Evolutionary conservation across 75 land plant species (phyloP).

Genomic region (Chamaecyparis obtusa): DNA sequence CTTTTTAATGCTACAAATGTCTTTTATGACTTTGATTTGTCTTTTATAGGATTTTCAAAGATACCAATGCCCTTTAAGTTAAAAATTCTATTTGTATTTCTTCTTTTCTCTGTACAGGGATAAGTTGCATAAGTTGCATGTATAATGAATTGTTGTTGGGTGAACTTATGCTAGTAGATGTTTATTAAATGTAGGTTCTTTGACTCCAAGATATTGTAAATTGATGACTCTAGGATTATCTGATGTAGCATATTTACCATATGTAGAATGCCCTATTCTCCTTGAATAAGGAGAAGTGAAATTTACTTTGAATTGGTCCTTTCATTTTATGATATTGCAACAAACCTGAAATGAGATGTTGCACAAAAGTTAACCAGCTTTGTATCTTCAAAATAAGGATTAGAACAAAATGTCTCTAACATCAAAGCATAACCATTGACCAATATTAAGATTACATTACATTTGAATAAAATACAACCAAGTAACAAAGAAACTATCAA

Average conservation of each 20-base stretch:
- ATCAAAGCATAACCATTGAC: not conserved
- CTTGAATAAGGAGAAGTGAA: not conserved
- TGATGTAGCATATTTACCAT: not conserved
- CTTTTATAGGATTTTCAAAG: not conserved
- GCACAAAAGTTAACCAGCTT: slow-evolving; percentile 28
- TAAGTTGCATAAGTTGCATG: no score
- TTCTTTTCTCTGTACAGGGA: not conserved
- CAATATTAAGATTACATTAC: not conserved
- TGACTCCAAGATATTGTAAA: not conserved
- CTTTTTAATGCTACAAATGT: not conserved
- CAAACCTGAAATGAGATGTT: not conserved
- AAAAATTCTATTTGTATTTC: not conserved
- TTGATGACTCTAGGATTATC: not conserved
- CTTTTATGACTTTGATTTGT: not conserved
- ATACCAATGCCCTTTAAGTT: not conserved
- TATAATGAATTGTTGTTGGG: not conserved
- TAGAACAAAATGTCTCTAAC: slow-evolving; percentile 69
- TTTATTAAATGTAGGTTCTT: not conserved
- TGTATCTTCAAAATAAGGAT: slow-evolving; percentile 90
- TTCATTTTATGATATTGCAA: not conserved
- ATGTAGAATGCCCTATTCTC: not conserved
- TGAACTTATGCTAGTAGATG: not conserved
- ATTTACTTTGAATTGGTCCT: not conserved
- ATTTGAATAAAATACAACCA: not conserved
- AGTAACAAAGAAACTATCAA: not conserved